Conservation (phyloP, 345 rosid species). For the Eucalyptus dawsonii region DNA sequence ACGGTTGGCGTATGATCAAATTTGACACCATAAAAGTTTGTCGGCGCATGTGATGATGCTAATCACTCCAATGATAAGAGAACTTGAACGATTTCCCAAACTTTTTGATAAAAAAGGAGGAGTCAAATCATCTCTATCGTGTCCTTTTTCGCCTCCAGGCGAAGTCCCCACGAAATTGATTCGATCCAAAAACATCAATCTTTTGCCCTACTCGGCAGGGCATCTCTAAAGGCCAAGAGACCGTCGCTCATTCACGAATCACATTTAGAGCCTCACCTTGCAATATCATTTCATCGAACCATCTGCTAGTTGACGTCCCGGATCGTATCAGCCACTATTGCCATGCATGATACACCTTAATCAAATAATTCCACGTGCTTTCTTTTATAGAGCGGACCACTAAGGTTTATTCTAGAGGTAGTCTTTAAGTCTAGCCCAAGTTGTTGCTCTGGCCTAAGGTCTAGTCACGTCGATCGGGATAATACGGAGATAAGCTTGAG, state of each 20-base stretch:
- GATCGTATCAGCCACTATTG: not conserved
- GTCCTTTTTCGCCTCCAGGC: not conserved
- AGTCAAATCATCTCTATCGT: not conserved
- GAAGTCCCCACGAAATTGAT: not conserved
- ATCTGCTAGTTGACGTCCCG: not conserved
- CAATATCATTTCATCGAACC: not conserved
- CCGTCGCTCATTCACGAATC: not conserved
- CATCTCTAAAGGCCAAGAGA: not conserved
- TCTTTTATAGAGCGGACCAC: not conserved
- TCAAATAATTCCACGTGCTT: not conserved
- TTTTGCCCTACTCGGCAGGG: not conserved
- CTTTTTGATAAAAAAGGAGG: not conserved
- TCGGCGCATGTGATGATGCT: not conserved
- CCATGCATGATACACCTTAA: not conserved
- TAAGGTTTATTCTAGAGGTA: not conserved
- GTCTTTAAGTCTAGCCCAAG: not conserved
- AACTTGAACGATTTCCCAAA: rapidly evolving
- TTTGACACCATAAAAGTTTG: not conserved
- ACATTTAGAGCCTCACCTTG: not conserved
- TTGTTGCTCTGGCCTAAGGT: not conserved
- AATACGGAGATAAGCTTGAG: not conserved
- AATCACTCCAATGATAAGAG: not conserved
- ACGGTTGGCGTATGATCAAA: not conserved
- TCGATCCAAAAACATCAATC: not conserved
- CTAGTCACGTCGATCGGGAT: not conserved